These are phyloP conservation scores for Russula vinacea DNA, from an alignment of 768 basidiomycete genomes.

Conservation along the genomic window DNA sequence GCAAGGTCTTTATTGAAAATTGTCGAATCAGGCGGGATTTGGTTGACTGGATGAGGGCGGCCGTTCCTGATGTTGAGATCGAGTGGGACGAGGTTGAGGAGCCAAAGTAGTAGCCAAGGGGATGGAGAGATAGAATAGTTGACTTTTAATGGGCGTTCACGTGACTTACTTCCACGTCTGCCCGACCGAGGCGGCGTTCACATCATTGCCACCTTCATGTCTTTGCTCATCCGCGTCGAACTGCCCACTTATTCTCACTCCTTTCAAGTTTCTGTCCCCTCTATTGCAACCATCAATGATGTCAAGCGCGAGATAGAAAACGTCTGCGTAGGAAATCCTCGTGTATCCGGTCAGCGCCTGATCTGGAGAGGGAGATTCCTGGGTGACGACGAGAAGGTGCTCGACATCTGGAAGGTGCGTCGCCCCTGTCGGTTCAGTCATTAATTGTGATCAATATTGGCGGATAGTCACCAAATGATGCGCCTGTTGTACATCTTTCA, in stretches of 20 bases:
- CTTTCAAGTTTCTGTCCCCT: constrained; percentile 52
- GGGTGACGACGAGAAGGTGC: constrained; percentile 59
- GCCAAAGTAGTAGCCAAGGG: background rate
- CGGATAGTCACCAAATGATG: constrained; percentile 51
- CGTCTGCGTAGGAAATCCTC: constrained; percentile 61
- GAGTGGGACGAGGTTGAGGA: constrained; percentile 11
- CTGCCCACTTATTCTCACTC: constrained; percentile 72
- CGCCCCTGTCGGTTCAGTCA: constrained; percentile 27
- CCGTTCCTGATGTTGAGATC: constrained; percentile 11
- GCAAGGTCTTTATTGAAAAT: constrained; percentile 14
- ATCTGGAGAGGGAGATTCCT: constrained; percentile 73
- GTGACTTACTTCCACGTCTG: constrained; percentile 26
- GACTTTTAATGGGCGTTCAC: background rate
- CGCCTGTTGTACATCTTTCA: constrained; percentile 66
- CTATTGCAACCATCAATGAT: constrained; percentile 51
- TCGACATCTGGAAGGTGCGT: constrained; percentile 68
- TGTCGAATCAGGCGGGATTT: constrained; percentile 9
- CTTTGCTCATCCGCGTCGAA: constrained; percentile 56
- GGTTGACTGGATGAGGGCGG: constrained; percentile 8
- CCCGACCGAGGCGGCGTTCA: background rate
- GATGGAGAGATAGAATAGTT: background rate
- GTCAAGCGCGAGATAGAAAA: constrained; percentile 64
- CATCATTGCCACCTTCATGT: constrained; percentile 15
- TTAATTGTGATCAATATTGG: background rate
- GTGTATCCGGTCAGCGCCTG: constrained; percentile 67